Percentiles rank a stretch among this genome's conserved stretches.
These are phyloP conservation scores for Noccaea bulbosa DNA, from an alignment of 345 rosid species.

Conservation along the genomic window DNA sequence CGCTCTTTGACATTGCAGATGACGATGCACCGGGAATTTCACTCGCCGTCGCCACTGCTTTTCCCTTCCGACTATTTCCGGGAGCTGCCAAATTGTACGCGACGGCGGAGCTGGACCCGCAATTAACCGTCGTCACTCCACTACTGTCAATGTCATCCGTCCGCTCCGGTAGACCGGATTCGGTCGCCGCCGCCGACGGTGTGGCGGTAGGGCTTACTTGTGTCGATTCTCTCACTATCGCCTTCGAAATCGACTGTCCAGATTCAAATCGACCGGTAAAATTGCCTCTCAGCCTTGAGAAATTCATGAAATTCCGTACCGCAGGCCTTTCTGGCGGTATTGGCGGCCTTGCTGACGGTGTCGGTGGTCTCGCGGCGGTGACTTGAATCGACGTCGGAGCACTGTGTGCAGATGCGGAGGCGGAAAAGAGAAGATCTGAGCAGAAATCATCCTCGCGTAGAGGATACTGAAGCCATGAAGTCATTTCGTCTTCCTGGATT, in stretches of 20 bases:
- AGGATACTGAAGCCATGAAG: constrained; percentile 88
- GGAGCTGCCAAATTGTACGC: constrained; percentile 27
- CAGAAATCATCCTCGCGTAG: constrained; percentile 56
- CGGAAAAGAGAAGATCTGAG: constrained; percentile 61
- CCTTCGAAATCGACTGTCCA: constrained; percentile 53
- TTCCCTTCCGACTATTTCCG: constrained; percentile 29
- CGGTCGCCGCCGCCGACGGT: constrained; percentile 37
- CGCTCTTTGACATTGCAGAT: constrained; percentile 58
- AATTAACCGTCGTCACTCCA: constrained; percentile 36
- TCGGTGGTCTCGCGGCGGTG: constrained; percentile 29
- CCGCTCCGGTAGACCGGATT: constrained; percentile 44
- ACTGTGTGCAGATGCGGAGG: constrained; percentile 34
- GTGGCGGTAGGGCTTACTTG: constrained; percentile 62
- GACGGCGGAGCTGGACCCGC: constrained; percentile 36
- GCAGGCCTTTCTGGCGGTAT: constrained; percentile 50
- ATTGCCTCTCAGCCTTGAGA: constrained; percentile 54
- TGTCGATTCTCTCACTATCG: constrained; percentile 57
- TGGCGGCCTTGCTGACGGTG: constrained; percentile 45
- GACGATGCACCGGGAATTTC: constrained; percentile 61
- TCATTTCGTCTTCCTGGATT: constrained; percentile 90
- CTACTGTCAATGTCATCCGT: constrained; percentile 26
- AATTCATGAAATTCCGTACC: constrained; percentile 63
- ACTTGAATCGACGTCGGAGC: constrained; percentile 31
- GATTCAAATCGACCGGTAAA: constrained; percentile 39
- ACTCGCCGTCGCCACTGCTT: constrained; percentile 37